Evolutionary conservation across 129 eudicot species (phyloP), one percentile per base, ranked within the genome.

Genomic region (Centrapalus pauciflorus): DNA sequence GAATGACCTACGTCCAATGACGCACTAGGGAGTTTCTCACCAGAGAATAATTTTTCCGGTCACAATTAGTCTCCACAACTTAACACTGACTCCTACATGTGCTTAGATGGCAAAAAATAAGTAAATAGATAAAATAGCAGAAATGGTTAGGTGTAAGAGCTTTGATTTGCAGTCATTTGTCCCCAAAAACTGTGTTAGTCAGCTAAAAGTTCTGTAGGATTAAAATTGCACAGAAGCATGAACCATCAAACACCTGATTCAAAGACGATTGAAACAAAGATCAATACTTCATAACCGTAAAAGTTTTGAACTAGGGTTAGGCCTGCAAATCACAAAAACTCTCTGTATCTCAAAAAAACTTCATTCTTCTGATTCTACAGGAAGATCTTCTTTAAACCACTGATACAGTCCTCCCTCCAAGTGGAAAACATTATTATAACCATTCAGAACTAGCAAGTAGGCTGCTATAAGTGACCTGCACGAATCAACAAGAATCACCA

Each of bases 401-500:
- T 69, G 86, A 68, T 86, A 94, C 35, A 94, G 75, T 48, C 99
- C 99, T 56, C 99, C 97, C 55, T 86, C 97, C 74, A 94, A 73
- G 73, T 94, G 99, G 64, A 60, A 94, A n/a, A 94, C 99, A 57
- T 89, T 94, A 11, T 62, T 75, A 67, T 86, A 94, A 41, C 95
- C 99, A 70, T 94, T 89, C 34, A 94, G 90, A 23, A 94, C 95
- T 38, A 94, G 83, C 95, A 94, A 69, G 80, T 89, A 94, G 56
- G 99, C 99, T 27, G 99, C 99, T 78, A 94, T 94, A 37, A 94
- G 84, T 57, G 99, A 94, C 86, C 99, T 93, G 92, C 82, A 89
- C 55, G 49, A 70, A 59, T 46, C 60, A 56, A 63, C 45, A 43
- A 66, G 62, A 10, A 27, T 77, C 17, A 55, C 12, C 16, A 32